A percentile compares a stretch with the other conserved stretches of the same genome.
Evolutionary conservation across 2,329 filamentous ascomycete species (phyloP).

Genomic region (Verticillium klebahnii): DNA sequence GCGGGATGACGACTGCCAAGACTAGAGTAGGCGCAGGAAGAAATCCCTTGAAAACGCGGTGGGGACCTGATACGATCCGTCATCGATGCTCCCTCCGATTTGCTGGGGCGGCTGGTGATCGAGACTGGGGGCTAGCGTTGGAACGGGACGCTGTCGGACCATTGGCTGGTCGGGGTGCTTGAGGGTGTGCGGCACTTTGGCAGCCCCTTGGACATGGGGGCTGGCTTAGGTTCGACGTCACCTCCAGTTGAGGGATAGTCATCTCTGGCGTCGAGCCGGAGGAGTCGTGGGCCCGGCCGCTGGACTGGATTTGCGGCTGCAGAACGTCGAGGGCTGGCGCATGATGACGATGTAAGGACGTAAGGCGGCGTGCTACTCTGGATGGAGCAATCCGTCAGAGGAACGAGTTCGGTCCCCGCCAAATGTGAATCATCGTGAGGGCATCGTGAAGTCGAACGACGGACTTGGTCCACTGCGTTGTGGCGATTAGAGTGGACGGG

Average conservation of each 20-base stretch:
- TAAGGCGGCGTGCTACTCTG: background rate
- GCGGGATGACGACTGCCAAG: constrained; percentile 4
- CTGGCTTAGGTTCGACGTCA: background rate
- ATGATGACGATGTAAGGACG: background rate
- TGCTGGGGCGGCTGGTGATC: background rate
- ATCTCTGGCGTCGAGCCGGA: background rate
- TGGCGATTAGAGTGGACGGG: background rate
- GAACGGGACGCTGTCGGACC: background rate
- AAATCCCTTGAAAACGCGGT: background rate
- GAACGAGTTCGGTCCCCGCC: background rate
- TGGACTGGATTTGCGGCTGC: background rate
- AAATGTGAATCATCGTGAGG: background rate
- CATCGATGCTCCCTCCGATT: background rate
- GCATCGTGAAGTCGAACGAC: background rate
- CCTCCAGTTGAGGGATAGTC: background rate
- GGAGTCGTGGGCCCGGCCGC: background rate
- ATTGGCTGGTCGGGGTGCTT: background rate
- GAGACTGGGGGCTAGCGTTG: background rate
- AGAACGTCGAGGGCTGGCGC: background rate
- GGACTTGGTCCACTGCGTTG: background rate
- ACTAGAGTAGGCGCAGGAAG: background rate
- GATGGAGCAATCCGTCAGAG: background rate
- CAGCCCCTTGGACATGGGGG: background rate
- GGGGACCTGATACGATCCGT: background rate
- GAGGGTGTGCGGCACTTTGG: background rate